Percentiles rank a stretch among this genome's conserved stretches.
These are phyloP conservation scores for Vicia sativa DNA, from an alignment of 306 rosid species.

Conservation along the genomic window DNA sequence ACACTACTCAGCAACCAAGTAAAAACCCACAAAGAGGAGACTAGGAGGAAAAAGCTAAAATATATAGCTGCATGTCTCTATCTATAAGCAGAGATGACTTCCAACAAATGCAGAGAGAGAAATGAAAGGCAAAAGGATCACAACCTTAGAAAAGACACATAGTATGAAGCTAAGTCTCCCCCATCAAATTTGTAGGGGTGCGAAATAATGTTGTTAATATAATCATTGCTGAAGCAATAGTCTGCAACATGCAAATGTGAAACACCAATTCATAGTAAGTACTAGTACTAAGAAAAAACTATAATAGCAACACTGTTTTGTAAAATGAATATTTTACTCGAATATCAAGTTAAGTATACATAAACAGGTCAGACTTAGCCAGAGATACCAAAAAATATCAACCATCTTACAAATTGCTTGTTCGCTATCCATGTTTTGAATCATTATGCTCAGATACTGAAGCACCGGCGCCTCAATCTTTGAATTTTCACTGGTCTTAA, in stretches of 20 bases:
- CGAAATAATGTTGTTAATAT: conserved; percentile 68
- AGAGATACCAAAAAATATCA: conserved; percentile 25
- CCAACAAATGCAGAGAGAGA: conserved; percentile 16
- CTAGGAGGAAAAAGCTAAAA: background rate
- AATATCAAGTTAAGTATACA: too few relatives aligned
- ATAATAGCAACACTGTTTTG: too few relatives aligned
- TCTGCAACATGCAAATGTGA: conserved; percentile 59
- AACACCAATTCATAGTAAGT: conserved; percentile 32
- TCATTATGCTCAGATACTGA: conserved; percentile 85
- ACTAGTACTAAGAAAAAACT: too few relatives aligned
- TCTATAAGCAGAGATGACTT: conserved; percentile 31
- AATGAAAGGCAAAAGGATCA: conserved; percentile 31
- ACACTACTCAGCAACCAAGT: background rate
- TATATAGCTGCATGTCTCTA: conserved; percentile 16
- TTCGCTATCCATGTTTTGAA: conserved; percentile 80
- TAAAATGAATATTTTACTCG: too few relatives aligned
- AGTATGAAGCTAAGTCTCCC: conserved; percentile 77
- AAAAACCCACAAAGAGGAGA: background rate
- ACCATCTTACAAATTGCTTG: conserved; percentile 73
- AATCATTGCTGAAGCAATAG: conserved; percentile 83
- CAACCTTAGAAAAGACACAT: conserved; percentile 82
- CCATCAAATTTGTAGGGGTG: conserved; percentile 62
- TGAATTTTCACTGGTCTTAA: conserved; percentile 62
- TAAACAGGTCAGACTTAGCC: conserved; percentile 22
- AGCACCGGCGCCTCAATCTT: conserved; percentile 76